A percentile compares a stretch with the other conserved stretches of the same genome.
Conservation (phyloP, 768 basidiomycete genomes). For the Collybia sp. region DNA sequence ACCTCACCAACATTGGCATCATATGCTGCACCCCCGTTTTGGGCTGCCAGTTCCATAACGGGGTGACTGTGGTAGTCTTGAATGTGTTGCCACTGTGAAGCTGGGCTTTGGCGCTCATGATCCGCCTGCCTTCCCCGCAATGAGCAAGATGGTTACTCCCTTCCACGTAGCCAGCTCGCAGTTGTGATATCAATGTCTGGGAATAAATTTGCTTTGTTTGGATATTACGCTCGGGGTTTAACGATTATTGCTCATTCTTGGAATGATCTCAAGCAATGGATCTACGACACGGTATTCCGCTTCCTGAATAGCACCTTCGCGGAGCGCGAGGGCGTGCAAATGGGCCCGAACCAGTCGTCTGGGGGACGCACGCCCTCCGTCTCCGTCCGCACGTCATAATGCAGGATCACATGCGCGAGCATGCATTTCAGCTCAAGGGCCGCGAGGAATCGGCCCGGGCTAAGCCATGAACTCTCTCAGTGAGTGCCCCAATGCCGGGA, state of each 20-base stretch:
- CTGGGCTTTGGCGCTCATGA: background rate
- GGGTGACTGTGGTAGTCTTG: conserved; percentile 25
- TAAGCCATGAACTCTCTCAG: background rate
- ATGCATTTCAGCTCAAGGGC: conserved; percentile 39
- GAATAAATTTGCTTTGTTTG: too few relatives aligned
- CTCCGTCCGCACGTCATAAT: conserved; percentile 30
- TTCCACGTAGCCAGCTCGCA: too few relatives aligned
- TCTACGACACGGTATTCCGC: too few relatives aligned
- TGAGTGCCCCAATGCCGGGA: background rate
- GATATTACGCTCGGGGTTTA: too few relatives aligned
- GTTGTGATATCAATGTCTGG: too few relatives aligned
- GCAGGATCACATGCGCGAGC: conserved; percentile 36
- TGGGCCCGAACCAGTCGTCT: conserved; percentile 14
- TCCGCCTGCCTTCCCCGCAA: too few relatives aligned
- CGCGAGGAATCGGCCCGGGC: conserved; percentile 42
- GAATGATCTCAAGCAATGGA: too few relatives aligned
- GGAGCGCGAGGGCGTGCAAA: conserved; percentile 13
- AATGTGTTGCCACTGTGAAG: conserved; percentile 18
- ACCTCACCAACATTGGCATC: conserved; percentile 20
- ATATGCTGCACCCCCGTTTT: conserved; percentile 24
- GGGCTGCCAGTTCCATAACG: conserved; percentile 30
- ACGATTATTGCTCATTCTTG: too few relatives aligned
- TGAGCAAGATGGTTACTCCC: too few relatives aligned
- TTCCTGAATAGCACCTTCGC: conserved; percentile 14
- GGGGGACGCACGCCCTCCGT: conserved; percentile 10